phyloP scores from a whole-genome alignment of 148 eudicot genomes.

The Cornus controversa region DNA sequence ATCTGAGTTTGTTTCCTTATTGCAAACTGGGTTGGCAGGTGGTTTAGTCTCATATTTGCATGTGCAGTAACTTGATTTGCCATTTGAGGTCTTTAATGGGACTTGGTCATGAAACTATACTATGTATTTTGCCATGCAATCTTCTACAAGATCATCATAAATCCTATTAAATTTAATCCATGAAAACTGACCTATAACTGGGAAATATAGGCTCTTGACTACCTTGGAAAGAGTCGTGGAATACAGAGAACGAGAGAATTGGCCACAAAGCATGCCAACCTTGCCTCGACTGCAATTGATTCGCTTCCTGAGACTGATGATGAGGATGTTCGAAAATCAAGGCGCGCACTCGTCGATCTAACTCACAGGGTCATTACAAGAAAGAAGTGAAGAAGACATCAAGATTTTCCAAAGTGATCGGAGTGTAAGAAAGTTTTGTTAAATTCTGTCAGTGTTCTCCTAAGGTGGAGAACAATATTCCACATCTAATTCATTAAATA shows the following conservation, averaged over 20 bases:
- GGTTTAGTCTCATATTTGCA: background rate
- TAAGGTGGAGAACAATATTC: background rate
- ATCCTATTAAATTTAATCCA: background rate
- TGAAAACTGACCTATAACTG: background rate
- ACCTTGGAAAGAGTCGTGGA: conserved; percentile 78
- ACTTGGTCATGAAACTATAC: no score
- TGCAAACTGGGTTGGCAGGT: background rate
- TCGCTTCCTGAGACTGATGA: conserved; percentile 71
- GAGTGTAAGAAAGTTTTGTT: background rate
- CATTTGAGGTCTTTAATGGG: background rate
- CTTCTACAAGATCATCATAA: no score
- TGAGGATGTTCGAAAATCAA: conserved; percentile 70
- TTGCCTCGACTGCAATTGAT: conserved; percentile 75
- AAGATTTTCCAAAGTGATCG: background rate
- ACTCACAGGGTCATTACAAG: conserved; percentile 82
- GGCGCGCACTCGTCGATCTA: conserved; percentile 84
- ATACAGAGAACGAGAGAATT: conserved; percentile 77
- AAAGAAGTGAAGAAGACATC: conserved; percentile 47
- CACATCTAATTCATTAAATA: background rate
- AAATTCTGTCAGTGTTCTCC: background rate
- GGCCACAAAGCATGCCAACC: conserved; percentile 75
- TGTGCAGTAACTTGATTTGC: background rate
- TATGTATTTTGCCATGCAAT: no score
- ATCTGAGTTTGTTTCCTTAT: background rate
- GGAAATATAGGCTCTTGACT: conserved; percentile 67